Evolutionary conservation across 2,329 filamentous ascomycete genomes (phyloP).

Genomic region (Diaporthe sp.): DNA sequence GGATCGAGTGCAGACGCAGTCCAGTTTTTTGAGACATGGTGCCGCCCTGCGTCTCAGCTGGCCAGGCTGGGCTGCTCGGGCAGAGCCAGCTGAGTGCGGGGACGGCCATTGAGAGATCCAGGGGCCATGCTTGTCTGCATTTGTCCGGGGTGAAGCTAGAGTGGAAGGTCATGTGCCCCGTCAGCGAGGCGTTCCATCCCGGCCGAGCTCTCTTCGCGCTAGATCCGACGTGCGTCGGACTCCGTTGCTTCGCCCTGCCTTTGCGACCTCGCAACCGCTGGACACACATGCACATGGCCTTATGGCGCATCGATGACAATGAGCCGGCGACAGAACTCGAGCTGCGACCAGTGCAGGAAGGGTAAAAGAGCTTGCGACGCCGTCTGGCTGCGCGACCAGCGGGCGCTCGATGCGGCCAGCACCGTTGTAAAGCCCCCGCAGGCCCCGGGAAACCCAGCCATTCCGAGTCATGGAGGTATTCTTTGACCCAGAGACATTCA

Average conservation of each 20-base stretch:
- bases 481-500: neutral
- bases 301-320: conserved; percentile 26
- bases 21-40: neutral
- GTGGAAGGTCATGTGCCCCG: conserved; percentile 23
- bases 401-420: neutral
- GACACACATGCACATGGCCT: conserved; percentile 3
- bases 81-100: conserved; percentile 6
- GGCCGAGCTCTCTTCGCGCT: conserved; percentile 21
- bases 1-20: neutral
- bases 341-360: conserved; percentile 43
- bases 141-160: conserved; percentile 9
- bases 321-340: conserved; percentile 42
- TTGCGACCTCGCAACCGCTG: conserved; percentile 10
- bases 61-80: neutral
- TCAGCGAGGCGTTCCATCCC: conserved; percentile 28
- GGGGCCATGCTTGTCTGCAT: conserved; percentile 23
- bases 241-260: conserved; percentile 11
- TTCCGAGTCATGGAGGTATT: conserved; percentile 40
- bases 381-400: conserved; percentile 39
- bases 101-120: neutral
- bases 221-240: conserved; percentile 29
- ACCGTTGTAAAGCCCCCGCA: conserved; percentile 16
- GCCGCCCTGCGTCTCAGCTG: conserved; percentile 5
- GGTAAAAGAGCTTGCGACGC: conserved; percentile 42
- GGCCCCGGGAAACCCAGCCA: conserved; percentile 11